Evolutionary conservation across 345 rosid genomes (phyloP).

Genomic region (Populus pruinosa): DNA sequence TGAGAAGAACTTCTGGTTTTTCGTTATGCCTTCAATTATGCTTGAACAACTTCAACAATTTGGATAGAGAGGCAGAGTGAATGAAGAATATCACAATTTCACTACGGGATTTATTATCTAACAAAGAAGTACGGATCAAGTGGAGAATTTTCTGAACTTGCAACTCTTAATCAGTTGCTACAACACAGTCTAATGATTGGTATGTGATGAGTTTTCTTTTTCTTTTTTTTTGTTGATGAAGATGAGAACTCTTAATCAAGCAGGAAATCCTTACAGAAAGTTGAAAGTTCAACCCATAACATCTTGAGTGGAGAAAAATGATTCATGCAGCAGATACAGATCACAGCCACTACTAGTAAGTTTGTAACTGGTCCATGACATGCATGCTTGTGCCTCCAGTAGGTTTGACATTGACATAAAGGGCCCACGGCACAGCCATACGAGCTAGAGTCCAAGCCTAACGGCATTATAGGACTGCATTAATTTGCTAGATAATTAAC

Average conservation of each 20-base stretch:
- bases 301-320: not conserved
- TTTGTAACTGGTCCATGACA: not conserved
- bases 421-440: not conserved
- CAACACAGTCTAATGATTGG: not conserved
- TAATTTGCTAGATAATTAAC: not conserved
- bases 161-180: not conserved
- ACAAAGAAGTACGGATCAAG: not conserved
- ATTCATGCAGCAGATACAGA: not conserved
- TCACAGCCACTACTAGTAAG: not conserved
- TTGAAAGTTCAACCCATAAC: not conserved
- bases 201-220: not conserved
- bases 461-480: not conserved
- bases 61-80: not conserved
- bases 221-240: not conserved
- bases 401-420: not conserved
- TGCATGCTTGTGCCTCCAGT: not conserved
- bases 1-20: constrained; percentile 16
- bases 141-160: not conserved
- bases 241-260: not conserved
- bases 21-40: constrained; percentile 18
- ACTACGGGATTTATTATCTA: not conserved
- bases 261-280: not conserved
- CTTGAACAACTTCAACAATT: not conserved
- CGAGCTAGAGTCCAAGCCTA: not conserved
- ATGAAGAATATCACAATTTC: not conserved